Evolutionary conservation across 2,329 filamentous ascomycete species (phyloP), one percentile per base, ranked within the genome.

Genomic region (Nigrospora oryzae): DNA sequence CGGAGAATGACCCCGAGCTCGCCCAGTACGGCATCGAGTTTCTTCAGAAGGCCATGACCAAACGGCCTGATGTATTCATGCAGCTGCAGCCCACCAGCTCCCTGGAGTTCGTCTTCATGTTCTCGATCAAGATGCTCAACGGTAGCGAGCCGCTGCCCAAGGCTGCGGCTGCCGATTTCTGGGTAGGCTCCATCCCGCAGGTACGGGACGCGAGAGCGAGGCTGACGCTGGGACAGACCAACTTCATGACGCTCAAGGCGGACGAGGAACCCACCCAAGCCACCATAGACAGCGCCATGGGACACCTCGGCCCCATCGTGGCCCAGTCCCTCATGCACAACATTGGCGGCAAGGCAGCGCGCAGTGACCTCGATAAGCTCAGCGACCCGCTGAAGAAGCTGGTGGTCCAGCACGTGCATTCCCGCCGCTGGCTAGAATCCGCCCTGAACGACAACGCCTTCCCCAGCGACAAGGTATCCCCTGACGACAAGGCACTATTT

Each of bases 141-240:
- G 83, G 83, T 12, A 79, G 74, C 30, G 87, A 93, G 47, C 81
- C 84, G 1, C 67, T 94, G 11, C 84, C 86, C 0, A 94, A 93
- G 63, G 76, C 76, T 30, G 78, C 84, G 3, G 78, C 87, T 2
- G 78, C 82, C 10, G 79, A 84, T 28, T 86, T 94, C 49, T 93
- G 88, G 86, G 81, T 84, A 64, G 53, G 71, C 57, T 16, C 11
- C 19, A 31, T 42, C 32, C 30, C 28, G 31, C 36, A 31, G 33
- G 14, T 30, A 31, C 16, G 40, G 41, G 44, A 32, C 34, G 33
- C 23, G n/a, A 33, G 40, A 35, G 46, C 12, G 11, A 45, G 11
- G 13, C 36, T 43, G 19, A 33, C 12, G 12, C 4, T 31, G 23
- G 47, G 34, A 12, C 40, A 82, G 79, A 67, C 72, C 5, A 68